phyloP scores from a whole-genome alignment of 2,329 filamentous ascomycete genomes.

The Colletotrichum chlorophyti region DNA sequence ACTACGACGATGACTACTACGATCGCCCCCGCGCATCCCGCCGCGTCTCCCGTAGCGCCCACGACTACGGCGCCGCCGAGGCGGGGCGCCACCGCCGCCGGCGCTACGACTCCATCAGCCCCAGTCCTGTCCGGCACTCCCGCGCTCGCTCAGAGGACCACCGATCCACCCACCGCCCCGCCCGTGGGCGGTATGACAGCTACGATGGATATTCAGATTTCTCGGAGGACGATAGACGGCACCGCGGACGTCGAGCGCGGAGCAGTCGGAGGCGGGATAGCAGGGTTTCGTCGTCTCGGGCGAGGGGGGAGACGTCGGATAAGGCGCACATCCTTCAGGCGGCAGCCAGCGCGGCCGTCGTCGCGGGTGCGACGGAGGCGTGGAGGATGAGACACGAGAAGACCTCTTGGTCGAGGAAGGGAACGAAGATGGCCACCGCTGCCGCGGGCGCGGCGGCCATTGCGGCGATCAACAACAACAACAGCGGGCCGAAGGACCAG shows the following conservation, averaged over 20 bases:
- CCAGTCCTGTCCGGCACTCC: not conserved
- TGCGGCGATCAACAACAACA: conserved; percentile 24
- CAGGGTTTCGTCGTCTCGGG: not conserved
- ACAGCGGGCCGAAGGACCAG: not conserved
- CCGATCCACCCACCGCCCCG: not conserved
- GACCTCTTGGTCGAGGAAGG: conserved; percentile 24
- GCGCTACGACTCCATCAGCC: not conserved
- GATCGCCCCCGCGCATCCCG: conserved; percentile 3
- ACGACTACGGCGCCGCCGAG: conserved; percentile 7
- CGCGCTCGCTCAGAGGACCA: conserved; percentile 19
- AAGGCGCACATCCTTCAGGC: conserved; percentile 23
- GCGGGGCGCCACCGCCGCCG: conserved; percentile 1
- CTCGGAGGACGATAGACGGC: conserved; percentile 15
- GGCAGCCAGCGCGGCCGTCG: conserved; percentile 23
- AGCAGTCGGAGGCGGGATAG: not conserved
- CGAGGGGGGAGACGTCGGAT: not conserved
- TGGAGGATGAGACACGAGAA: conserved; percentile 28
- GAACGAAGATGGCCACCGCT: conserved; percentile 22
- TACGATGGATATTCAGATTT: conserved; percentile 18
- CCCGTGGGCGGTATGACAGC: conserved; percentile 3
- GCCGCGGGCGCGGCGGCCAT: conserved; percentile 29
- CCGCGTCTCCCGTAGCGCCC: conserved; percentile 9
- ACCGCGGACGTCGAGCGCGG: not conserved
- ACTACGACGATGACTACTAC: conserved; percentile 15
- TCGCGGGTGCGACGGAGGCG: conserved; percentile 24